phyloP scores from a whole-genome alignment of 345 rosid species.

The Salix suchowensis region DNA sequence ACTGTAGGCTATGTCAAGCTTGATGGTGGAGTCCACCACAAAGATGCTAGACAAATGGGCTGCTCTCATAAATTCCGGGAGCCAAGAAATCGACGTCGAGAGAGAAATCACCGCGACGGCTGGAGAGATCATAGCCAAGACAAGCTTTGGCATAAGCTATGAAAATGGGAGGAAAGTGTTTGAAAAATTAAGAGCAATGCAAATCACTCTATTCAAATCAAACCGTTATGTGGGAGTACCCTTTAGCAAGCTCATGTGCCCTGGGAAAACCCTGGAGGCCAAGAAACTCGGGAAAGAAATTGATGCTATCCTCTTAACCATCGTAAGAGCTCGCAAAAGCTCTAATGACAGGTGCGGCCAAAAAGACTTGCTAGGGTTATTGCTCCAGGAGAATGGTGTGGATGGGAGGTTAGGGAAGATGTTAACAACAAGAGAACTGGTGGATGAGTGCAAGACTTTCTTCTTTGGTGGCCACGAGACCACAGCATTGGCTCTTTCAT shows the following conservation, averaged over 20 bases:
- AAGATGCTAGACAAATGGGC: slow-evolving; percentile 74
- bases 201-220: slow-evolving; percentile 60
- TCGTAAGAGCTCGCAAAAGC: slow-evolving; percentile 46
- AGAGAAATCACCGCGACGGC: slow-evolving; percentile 60
- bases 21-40: slow-evolving; percentile 76
- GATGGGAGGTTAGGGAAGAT: slow-evolving; percentile 41
- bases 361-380: slow-evolving; percentile 56
- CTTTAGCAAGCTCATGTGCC: slow-evolving; percentile 46
- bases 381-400: slow-evolving; percentile 31
- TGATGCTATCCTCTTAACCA: slow-evolving; percentile 52
- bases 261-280: slow-evolving; percentile 48
- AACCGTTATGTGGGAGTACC: slow-evolving; percentile 90
- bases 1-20: slow-evolving; percentile 59
- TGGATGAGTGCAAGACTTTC: slow-evolving; percentile 94
- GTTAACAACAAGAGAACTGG: slow-evolving; percentile 53
- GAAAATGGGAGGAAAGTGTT: slow-evolving; percentile 51
- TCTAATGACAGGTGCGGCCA: slow-evolving; percentile 13
- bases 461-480: slow-evolving; percentile 96
- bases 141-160: slow-evolving; percentile 74
- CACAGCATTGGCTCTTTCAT: slow-evolving; percentile 74
- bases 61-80: slow-evolving; percentile 38
- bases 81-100: slow-evolving; percentile 60
- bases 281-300: slow-evolving; percentile 62
- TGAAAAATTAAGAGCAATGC: slow-evolving; percentile 69
- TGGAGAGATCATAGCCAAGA: slow-evolving; percentile 79